Evolutionary conservation across 768 basidiomycete species (phyloP), one percentile per base, ranked within the genome.

Genomic region (Leccinum variicolor): DNA sequence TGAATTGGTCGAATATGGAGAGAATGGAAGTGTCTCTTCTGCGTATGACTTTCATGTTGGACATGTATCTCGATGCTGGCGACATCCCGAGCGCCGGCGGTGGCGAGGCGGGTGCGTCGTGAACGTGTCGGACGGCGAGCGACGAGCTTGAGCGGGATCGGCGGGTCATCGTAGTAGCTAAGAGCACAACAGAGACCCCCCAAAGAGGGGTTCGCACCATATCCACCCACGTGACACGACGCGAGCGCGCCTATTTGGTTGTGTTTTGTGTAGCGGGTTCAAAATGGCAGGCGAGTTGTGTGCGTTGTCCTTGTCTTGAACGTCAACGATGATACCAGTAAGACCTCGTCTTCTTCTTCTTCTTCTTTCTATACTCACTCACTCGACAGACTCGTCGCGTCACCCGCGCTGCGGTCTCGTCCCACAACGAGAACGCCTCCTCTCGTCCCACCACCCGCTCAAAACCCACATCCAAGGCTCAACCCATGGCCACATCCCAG

Each of bases 1-100:
- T 89, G 78, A 92, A 92, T 66, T 92, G 89, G 75, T 94, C 91
- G 64, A 92, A 84, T 65, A 93, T 90, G 31, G 86, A 84, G 54
- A 81, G 75, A 64, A 94, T 92, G 33, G 88, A 84, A 13, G 90
- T 84, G 67, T 94, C 91, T 66, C 89, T 81, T 60, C 88, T 81
- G 50, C 86, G 82, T 25, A 94, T 78, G 56, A 90, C 89, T 66
- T 85, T 90, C 75, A 93, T 83, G 75, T 93, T 93, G 72, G 84
- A 82, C 62, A 82, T 74, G 70, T 92, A 91, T 69, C 86, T 74
- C 29, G 84, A 81, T 8, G 81, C 79, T 13, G 85, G 78, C 4
- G 86, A 81, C 85, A 88, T 89, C 61, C 84, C 82, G 50, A 67
- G 55, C 7, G 45, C 39, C 0, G 66, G 61, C 1, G 59, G 60